Evolutionary conservation across 495 filamentous ascomycete species (phyloP).

Genomic region (Hypoxylon lienhwacheense): DNA sequence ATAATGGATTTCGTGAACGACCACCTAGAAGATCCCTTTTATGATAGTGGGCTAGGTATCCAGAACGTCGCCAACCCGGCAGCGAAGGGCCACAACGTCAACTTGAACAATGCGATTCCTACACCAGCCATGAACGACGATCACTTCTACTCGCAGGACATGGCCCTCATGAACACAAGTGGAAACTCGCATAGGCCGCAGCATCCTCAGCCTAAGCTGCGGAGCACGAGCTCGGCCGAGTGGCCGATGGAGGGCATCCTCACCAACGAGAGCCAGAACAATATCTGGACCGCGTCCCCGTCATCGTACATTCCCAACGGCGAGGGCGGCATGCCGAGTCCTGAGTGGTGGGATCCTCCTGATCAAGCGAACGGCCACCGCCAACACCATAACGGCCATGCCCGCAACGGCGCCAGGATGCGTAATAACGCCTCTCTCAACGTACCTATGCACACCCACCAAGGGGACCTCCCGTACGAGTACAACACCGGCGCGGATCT

Average conservation of each 20-base stretch:
- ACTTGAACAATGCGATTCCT: constrained; percentile 36
- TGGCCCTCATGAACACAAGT: constrained; percentile 16
- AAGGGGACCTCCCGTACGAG: constrained; percentile 32
- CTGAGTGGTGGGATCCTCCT: constrained; percentile 38
- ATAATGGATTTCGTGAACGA: constrained; percentile 35
- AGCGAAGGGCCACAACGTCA: constrained; percentile 10
- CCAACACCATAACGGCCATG: constrained; percentile 10
- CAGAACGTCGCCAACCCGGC: constrained; percentile 18
- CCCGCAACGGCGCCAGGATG: constrained; percentile 4
- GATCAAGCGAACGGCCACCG: constrained; percentile 17
- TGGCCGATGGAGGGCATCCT: constrained; percentile 37
- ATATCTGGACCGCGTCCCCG: constrained; percentile 25
- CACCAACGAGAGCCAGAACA: constrained; percentile 20
- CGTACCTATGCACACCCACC: constrained; percentile 30
- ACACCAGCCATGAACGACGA: constrained; percentile 35
- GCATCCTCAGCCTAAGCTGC: constrained; percentile 15
- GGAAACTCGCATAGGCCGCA: constrained; percentile 6
- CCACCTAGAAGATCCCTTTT: constrained; percentile 46
- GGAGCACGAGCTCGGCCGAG: constrained; percentile 37
- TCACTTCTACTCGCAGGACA: constrained; percentile 18
- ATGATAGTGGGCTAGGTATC: constrained; percentile 26
- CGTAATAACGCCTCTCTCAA: constrained; percentile 19
- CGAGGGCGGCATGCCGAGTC: constrained; percentile 9
- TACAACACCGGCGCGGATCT: constrained; percentile 33
- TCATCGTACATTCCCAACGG: constrained; percentile 10